Evolutionary conservation across 2,329 filamentous ascomycete species (phyloP), one percentile per base, ranked within the genome.

Genomic region (Colletotrichum trifolii): DNA sequence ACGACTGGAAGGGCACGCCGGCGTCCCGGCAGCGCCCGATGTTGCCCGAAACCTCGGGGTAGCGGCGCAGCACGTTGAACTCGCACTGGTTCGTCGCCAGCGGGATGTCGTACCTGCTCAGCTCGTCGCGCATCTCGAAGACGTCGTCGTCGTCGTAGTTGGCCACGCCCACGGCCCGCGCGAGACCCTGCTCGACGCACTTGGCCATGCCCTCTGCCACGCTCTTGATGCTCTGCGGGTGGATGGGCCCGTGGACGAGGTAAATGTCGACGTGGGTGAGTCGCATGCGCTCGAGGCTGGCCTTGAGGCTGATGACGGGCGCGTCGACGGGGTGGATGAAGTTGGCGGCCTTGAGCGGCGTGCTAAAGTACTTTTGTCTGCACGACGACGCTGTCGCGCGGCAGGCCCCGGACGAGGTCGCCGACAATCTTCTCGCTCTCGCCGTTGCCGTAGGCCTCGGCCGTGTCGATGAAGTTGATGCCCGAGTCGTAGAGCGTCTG

Each of bases 401-500:
- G 33, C 11, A 45, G 45, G 12, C 52, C 38, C 4, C 40, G n/a
- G 9, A 39, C 9, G 8, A 62, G 15, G 1, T 57, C 52, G 8
- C 46, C 39, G 2, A 46, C 11, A 2, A 62, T 50, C 8, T 12
- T 45, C n/a, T 62, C 52, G 12, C 59, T 50, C 13, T 62, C 38
- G 38, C 39, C 34, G 11, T 46, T 40, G 10, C 52, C 15, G 10
- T 56, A 57, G 6, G 15, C 45, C 13, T 52, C 46, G 2, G 34
- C 34, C 5, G 46, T 50, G 13, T 50, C 53, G 33, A 57, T 57
- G 39, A 57, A 62, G 53, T 52, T 50, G 15, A 61, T 56, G 2
- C 46, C 53, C 3, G 39, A 40, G 34, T 47, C 34, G 3, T 46
- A 40, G 10, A 46, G 12, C 11, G 46, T 57, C 11, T 52, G 46